Conservation (phyloP, 306 rosid species). For the Argentina anserina region DNA sequence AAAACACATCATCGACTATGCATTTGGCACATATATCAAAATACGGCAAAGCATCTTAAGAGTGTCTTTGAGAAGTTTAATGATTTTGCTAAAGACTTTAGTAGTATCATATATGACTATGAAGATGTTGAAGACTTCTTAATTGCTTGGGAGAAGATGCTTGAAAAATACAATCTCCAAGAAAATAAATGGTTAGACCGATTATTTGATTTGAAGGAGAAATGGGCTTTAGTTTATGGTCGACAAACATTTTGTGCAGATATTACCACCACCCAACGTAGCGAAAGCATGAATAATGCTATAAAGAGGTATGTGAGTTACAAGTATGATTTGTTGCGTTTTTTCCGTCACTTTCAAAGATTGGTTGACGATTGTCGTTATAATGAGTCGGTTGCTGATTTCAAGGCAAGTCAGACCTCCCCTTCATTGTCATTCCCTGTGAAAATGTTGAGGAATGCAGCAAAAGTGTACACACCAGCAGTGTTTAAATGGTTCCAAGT, state of each 20-base stretch:
- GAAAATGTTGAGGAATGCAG: not conserved
- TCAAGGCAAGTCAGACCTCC: slow-evolving; percentile 3
- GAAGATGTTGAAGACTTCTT: not conserved
- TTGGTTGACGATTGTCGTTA: not conserved
- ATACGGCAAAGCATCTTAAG: no score
- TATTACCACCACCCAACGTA: not conserved
- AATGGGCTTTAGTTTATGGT: no score
- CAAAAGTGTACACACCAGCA: not conserved
- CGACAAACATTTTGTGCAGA: not conserved
- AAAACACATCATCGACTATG: no score
- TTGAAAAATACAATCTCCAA: not conserved
- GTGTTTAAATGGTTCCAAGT: not conserved
- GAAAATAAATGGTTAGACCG: not conserved
- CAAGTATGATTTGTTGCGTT: not conserved
- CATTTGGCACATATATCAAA: no score
- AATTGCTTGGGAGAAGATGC: not conserved
- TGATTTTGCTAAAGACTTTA: not conserved
- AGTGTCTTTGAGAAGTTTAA: no score
- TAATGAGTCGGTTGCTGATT: not conserved
- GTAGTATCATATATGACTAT: not conserved
- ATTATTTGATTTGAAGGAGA: not conserved
- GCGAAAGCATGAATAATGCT: not conserved
- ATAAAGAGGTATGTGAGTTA: slow-evolving; percentile 1
- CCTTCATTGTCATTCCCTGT: not conserved
- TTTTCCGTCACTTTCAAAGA: not conserved